phyloP scores from a whole-genome alignment of 805 yeast genomes.

The Hanseniaspora clermontiae region DNA sequence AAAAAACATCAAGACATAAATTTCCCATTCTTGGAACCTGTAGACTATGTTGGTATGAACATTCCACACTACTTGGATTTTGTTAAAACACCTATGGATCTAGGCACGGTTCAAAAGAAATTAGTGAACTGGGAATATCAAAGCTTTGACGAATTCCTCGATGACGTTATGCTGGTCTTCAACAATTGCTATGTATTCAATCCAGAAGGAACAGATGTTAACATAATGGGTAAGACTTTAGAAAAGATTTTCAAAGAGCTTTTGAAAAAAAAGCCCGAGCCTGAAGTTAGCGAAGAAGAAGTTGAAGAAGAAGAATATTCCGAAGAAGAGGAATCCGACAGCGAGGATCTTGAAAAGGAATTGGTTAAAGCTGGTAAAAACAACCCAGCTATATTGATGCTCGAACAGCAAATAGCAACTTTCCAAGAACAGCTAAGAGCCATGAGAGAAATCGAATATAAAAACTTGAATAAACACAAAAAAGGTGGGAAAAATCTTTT shows the following conservation, averaged over 20 bases:
- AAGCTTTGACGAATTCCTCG: conserved; percentile 74
- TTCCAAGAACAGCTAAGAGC: conserved; percentile 76
- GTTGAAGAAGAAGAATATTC: conserved; percentile 28
- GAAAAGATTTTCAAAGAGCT: conserved; percentile 75
- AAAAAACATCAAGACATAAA: conserved; percentile 77
- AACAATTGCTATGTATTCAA: conserved; percentile 82
- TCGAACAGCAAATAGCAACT: conserved; percentile 74
- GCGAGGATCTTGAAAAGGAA: conserved; percentile 45
- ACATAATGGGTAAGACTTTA: conserved; percentile 84
- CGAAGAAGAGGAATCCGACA: conserved; percentile 24
- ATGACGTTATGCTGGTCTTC: conserved; percentile 72
- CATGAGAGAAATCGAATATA: conserved; percentile 66
- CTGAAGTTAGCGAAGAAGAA: conserved; percentile 32
- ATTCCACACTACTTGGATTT: conserved; percentile 82
- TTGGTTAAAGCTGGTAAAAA: conserved; percentile 52
- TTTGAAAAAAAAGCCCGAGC: conserved; percentile 71
- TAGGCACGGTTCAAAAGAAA: conserved; percentile 71
- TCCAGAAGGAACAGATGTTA: conserved; percentile 95
- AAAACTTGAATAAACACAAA: conserved; percentile 52
- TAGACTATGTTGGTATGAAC: conserved; percentile 86
- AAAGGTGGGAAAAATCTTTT: conserved; percentile 26
- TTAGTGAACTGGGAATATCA: conserved; percentile 78
- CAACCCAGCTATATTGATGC: conserved; percentile 78
- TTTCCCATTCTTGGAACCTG: conserved; percentile 86
- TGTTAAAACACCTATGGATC: conserved; percentile 89